phyloP scores from a whole-genome alignment of 179 eudicot genomes.

The Silene coronaria region DNA sequence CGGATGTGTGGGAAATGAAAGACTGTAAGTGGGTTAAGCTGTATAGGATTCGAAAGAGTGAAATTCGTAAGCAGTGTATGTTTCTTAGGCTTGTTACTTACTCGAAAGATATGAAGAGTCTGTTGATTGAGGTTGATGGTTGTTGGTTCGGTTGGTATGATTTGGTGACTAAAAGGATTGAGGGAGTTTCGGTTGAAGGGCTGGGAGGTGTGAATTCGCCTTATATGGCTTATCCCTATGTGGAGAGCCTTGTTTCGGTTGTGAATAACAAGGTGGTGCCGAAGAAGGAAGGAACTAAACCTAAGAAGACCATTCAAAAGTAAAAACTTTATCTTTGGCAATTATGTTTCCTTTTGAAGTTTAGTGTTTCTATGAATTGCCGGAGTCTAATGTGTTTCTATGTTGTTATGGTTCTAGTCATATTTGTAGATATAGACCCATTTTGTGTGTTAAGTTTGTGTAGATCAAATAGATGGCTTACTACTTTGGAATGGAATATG shows the following conservation, averaged over 20 bases:
- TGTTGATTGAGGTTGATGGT: slow-evolving; percentile 7
- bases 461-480: too few species aligned
- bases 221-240: neutral
- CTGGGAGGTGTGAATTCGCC: neutral
- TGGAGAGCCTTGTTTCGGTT: slow-evolving; percentile 16
- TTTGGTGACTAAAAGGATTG: neutral
- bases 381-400: too few species aligned
- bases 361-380: too few species aligned
- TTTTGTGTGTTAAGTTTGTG: too few species aligned
- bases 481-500: too few species aligned
- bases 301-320: neutral
- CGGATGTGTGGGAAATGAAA: slow-evolving; percentile 16
- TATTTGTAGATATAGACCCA: too few species aligned
- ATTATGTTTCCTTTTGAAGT: neutral
- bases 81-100: neutral
- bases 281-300: neutral
- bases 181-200: neutral
- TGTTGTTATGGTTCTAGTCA: too few species aligned
- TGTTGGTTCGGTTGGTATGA: slow-evolving; percentile 16
- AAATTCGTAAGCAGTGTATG: neutral
- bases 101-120: slow-evolving; percentile 6
- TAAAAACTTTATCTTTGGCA: neutral
- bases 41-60: neutral
- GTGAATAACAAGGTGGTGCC: too few species aligned
- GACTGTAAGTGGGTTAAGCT: slow-evolving; percentile 14